Percentiles rank a stretch among this genome's conserved stretches.
Conservation (phyloP, 345 rosid genomes). For the Citrus cavaleriei region DNA sequence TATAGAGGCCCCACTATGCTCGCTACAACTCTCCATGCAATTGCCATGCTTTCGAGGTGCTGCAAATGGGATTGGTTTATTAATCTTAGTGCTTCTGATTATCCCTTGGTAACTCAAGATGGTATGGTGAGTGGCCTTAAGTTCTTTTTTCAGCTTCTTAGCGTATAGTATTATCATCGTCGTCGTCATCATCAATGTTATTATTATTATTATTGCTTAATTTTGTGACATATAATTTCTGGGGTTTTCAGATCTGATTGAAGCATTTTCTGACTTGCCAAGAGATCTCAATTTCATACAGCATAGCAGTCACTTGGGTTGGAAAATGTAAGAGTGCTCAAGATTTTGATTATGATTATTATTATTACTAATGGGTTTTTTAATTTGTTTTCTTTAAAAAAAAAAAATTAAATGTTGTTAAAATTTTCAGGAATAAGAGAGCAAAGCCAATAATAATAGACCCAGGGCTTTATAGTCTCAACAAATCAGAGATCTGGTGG, state of each 20-base stretch:
- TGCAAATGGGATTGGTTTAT: conserved; percentile 96
- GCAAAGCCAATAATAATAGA: conserved; percentile 86
- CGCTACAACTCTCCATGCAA: conserved; percentile 77
- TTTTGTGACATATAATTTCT: neutral
- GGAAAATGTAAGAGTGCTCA: conserved; percentile 66
- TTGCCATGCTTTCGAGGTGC: conserved; percentile 68
- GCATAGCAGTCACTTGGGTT: conserved; percentile 72
- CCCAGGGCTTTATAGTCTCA: conserved; percentile 68
- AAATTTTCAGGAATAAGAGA: conserved; percentile 61
- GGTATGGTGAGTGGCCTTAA: conserved; percentile 87
- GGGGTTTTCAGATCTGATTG: conserved; percentile 75
- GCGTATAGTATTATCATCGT: neutral
- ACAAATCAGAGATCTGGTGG: conserved; percentile 93
- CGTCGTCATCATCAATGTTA: neutral
- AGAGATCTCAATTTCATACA: conserved; percentile 87
- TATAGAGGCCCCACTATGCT: conserved; percentile 97
- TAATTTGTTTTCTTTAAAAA: neutral
- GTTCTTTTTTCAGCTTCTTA: neutral
- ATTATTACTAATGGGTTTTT: neutral
- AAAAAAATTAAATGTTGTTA: neutral
- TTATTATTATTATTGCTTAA: neutral
- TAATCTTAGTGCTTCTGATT: conserved; percentile 97
- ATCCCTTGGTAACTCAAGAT: conserved; percentile 88
- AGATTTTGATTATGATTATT: neutral
- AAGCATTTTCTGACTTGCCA: conserved; percentile 78